Percentiles rank a stretch among this genome's conserved stretches.
These are phyloP conservation scores for Dactylonectria estremocensis DNA, from an alignment of 2,329 filamentous ascomycete genomes.

Conservation along the genomic window DNA sequence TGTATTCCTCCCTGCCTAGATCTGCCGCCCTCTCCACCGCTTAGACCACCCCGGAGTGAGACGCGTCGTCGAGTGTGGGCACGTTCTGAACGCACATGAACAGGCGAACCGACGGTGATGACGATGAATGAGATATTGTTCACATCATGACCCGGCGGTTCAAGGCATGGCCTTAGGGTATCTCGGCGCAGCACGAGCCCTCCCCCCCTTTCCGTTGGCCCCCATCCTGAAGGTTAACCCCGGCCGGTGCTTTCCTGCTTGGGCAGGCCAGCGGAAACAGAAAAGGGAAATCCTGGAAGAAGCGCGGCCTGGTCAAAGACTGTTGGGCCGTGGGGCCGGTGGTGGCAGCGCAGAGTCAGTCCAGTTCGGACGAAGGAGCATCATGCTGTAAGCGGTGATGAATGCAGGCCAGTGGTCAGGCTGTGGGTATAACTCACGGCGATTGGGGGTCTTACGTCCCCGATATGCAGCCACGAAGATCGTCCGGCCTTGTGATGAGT, in stretches of 20 bases:
- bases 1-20: slow-evolving; percentile 9
- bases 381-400: slow-evolving; percentile 1
- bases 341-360: neutral
- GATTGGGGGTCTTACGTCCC: neutral
- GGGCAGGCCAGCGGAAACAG: neutral
- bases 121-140: slow-evolving; percentile 8
- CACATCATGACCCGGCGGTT: neutral
- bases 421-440: neutral
- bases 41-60: slow-evolving; percentile 12
- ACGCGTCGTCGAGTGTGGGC: slow-evolving; percentile 13
- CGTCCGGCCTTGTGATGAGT: neutral
- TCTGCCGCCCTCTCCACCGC: neutral
- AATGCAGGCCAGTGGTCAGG: neutral
- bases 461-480: neutral
- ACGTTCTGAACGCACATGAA: slow-evolving; percentile 16
- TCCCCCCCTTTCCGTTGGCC: neutral
- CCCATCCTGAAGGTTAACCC: neutral
- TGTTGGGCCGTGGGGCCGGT: neutral
- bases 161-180: neutral
- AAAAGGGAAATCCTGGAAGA: neutral
- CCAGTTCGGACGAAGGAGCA: neutral
- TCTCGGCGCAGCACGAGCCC: slow-evolving; percentile 14
- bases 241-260: slow-evolving; percentile 10
- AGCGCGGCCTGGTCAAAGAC: neutral
- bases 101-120: neutral